Evolutionary conservation across 306 rosid species (phyloP).

Genomic region (Cercis canadensis): DNA sequence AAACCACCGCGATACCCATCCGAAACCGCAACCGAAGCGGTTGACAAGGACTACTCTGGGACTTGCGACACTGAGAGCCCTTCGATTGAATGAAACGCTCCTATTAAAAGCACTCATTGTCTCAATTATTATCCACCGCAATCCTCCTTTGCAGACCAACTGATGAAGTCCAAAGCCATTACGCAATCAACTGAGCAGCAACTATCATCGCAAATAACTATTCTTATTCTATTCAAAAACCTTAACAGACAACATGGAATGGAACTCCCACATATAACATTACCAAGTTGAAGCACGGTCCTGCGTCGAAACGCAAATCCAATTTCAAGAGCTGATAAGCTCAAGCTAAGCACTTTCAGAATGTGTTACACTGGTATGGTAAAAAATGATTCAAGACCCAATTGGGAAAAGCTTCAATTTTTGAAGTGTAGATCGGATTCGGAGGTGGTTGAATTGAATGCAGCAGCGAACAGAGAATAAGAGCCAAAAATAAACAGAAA

Average conservation of each 20-base stretch:
- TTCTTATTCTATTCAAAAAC: neutral
- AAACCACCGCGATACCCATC: conserved; percentile 63
- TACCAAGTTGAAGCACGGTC: conserved; percentile 3
- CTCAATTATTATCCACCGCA: conserved; percentile 41
- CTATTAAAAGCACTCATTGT: conserved; percentile 60
- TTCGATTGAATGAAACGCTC: conserved; percentile 52
- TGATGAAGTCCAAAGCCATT: conserved; percentile 36
- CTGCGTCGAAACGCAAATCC: neutral
- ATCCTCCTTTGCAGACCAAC: neutral
- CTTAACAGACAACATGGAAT: neutral
- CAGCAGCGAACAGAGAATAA: conserved; percentile 21
- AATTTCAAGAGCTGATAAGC: conserved; percentile 16
- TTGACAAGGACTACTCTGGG: conserved; percentile 38
- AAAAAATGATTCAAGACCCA: conserved; percentile 24
- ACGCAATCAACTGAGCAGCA: conserved; percentile 29
- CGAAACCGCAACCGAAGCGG: conserved; percentile 53
- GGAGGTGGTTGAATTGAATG: conserved; percentile 30
- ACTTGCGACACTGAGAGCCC: conserved; percentile 49
- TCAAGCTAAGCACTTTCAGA: conserved; percentile 13
- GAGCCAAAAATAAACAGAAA: no score
- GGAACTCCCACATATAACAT: neutral
- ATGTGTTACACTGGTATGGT: conserved; percentile 1
- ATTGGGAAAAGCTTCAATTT: conserved; percentile 47
- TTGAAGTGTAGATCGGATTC: neutral
- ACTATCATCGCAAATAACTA: conserved; percentile 29